A percentile compares a stretch with the other conserved stretches of the same genome.
Evolutionary conservation across 2,329 filamentous ascomycete species (phyloP).

Genomic region (Metarhizium rileyi): DNA sequence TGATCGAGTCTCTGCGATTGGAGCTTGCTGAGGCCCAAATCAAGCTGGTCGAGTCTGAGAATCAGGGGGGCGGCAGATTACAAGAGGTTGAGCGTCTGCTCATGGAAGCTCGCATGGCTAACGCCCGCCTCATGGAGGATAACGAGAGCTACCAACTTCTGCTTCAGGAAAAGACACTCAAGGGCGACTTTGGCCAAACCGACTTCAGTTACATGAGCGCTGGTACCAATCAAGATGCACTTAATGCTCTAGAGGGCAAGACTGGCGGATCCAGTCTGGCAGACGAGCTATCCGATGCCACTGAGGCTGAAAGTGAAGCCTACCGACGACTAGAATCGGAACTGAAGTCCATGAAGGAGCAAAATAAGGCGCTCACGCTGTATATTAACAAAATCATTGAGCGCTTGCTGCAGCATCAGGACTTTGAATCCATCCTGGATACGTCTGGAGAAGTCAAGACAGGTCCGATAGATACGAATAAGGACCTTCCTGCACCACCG

Average conservation of each 20-base stretch:
- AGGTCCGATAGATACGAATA: conserved; percentile 49
- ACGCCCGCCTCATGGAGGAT: conserved; percentile 93
- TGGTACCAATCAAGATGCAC: conserved; percentile 52
- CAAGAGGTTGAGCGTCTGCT: conserved; percentile 85
- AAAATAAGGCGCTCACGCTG: conserved; percentile 93
- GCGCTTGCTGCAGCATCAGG: conserved; percentile 83
- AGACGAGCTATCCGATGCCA: conserved; percentile 72
- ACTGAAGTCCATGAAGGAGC: conserved; percentile 70
- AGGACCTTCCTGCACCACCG: conserved; percentile 71
- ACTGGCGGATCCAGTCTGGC: conserved; percentile 54
- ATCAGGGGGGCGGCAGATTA: conserved; percentile 77
- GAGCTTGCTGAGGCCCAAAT: conserved; percentile 94
- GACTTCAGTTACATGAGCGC: conserved; percentile 63
- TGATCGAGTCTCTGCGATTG: conserved; percentile 84
- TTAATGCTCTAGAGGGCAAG: conserved; percentile 53
- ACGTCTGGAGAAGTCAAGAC: conserved; percentile 52
- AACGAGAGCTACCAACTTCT: conserved; percentile 97
- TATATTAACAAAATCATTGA: conserved; percentile 99
- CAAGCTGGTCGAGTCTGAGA: conserved; percentile 89
- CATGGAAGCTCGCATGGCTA: conserved; percentile 89
- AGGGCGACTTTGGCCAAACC: conserved; percentile 79
- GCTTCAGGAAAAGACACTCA: conserved; percentile 88
- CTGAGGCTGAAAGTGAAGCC: conserved; percentile 49
- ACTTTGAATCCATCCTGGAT: conserved; percentile 89
- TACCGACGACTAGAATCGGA: conserved; percentile 68